These are phyloP conservation scores for Epichloe uncinata DNA, from an alignment of 2,329 filamentous ascomycete species.

Conservation along the genomic window DNA sequence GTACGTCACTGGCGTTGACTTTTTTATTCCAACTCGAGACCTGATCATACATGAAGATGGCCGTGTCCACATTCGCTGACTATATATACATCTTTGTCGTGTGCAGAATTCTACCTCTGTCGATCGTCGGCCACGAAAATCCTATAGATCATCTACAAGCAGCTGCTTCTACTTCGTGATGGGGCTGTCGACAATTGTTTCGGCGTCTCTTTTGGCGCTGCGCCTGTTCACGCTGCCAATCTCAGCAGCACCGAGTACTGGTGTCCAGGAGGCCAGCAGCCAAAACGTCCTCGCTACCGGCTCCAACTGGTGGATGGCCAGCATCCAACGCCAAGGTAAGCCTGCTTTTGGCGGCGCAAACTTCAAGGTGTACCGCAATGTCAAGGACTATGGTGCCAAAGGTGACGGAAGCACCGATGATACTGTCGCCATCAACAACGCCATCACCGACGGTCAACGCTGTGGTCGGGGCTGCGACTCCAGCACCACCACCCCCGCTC, in stretches of 20 bases:
- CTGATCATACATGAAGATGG: background rate
- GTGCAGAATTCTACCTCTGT: background rate
- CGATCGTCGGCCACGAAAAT: background rate
- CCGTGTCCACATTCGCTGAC: background rate
- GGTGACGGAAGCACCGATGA: slow-evolving; percentile 65
- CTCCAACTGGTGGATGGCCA: slow-evolving; percentile 57
- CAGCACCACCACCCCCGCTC: slow-evolving; percentile 65
- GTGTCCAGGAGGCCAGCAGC: slow-evolving; percentile 6
- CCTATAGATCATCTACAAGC: background rate
- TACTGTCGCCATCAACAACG: slow-evolving; percentile 75
- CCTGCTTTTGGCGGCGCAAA: slow-evolving; percentile 41
- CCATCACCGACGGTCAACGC: slow-evolving; percentile 63
- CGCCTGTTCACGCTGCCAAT: slow-evolving; percentile 25
- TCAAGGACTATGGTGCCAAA: slow-evolving; percentile 60
- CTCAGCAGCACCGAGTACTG: slow-evolving; percentile 18
- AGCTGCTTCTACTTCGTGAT: slow-evolving; percentile 27
- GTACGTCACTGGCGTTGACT: background rate
- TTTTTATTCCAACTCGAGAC: background rate
- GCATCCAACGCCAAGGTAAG: slow-evolving; percentile 54
- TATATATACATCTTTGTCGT: background rate
- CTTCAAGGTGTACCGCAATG: slow-evolving; percentile 67
- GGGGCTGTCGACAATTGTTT: slow-evolving; percentile 30
- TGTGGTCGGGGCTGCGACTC: slow-evolving; percentile 77
- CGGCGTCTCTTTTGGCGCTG: slow-evolving; percentile 29
- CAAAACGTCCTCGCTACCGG: slow-evolving; percentile 12